Evolutionary conservation across 1,284 basidiomycete species (phyloP), one percentile per base, ranked within the genome.

Genomic region (Pyrrhoderma noxium): DNA sequence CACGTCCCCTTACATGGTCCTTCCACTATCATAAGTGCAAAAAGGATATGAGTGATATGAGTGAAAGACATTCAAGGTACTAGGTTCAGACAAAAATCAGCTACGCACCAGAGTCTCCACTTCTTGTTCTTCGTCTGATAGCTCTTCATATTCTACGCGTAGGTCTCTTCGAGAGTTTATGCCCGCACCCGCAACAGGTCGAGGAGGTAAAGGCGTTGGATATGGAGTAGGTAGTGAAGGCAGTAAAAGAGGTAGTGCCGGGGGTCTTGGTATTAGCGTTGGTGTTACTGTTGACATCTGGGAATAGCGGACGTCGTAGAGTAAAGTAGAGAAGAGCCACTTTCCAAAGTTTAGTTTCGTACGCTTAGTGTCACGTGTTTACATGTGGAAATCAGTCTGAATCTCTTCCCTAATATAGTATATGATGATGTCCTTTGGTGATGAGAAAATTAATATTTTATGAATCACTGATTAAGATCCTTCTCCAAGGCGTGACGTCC

Each of bases 51-150:
- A n/a, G n/a, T n/a, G n/a, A n/a, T n/a, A n/a, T n/a, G n/a, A n/a
- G n/a, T n/a, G n/a, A n/a, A n/a, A n/a, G n/a, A n/a, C n/a, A n/a
- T n/a, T n/a, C n/a, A n/a, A 21, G 23, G n/a, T 16, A 40, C 13
- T 18, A 45, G 40, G 11, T 35, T 40, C 25, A 8, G 9, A 38
- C 2, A 13, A 22, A 46, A 37, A 22, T 14, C 38, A 23, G 9
- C 21, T 67, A 31, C 76, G 56, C 60, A 85, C 87, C 59, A 80
- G 70, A 45, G 85, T 82, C 50, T 89, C 85, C 9, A 89, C 63
- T 58, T 89, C 85, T 44, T 77, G 79, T 62, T 93, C 90, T 62
- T 90, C 87, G 54, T 91, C 89, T 57, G 85, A 90, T 54, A 93
- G 69, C 56, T 91, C 88, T 36, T 89, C 88, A 71, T 88, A 84